Evolutionary conservation across 2,329 filamentous ascomycete genomes (phyloP).

Genomic region (Colletotrichum navitas): DNA sequence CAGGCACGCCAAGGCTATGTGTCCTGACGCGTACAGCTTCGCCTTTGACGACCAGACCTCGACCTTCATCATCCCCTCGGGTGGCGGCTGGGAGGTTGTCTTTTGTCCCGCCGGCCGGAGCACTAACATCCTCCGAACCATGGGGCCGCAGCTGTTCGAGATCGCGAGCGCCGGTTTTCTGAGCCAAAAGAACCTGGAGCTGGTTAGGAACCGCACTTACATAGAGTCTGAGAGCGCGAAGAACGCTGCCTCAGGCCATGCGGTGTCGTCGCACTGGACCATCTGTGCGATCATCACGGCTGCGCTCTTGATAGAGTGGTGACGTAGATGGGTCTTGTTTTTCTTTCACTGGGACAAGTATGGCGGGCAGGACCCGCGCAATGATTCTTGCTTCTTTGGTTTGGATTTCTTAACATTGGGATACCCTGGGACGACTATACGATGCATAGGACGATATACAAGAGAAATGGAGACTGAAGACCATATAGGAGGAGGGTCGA

Average conservation of each 20-base stretch:
- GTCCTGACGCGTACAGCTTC: slow-evolving; percentile 88
- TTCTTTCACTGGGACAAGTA: slow-evolving; percentile 7
- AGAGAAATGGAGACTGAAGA: slow-evolving; percentile 43
- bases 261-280: slow-evolving; percentile 15
- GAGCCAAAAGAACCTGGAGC: slow-evolving; percentile 46
- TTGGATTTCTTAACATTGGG: slow-evolving; percentile 35
- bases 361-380: slow-evolving; percentile 40
- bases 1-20: slow-evolving; percentile 77
- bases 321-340: not conserved
- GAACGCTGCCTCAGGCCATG: slow-evolving; percentile 29
- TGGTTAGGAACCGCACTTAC: slow-evolving; percentile 41
- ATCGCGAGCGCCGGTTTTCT: slow-evolving; percentile 60
- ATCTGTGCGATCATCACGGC: slow-evolving; percentile 15
- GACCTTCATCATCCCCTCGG: slow-evolving; percentile 73
- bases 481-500: slow-evolving; percentile 13
- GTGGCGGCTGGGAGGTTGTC: slow-evolving; percentile 82
- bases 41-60: slow-evolving; percentile 71
- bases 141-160: slow-evolving; percentile 62
- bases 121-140: slow-evolving; percentile 68
- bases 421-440: slow-evolving; percentile 42
- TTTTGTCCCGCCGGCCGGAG: slow-evolving; percentile 78
- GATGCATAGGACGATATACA: slow-evolving; percentile 34
- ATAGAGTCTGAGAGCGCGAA: slow-evolving; percentile 43
- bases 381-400: slow-evolving; percentile 22
- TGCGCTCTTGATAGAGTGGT: slow-evolving; percentile 19